phyloP scores from a whole-genome alignment of 352 stramenopile species.

The Halophytophthora polymorphica region DNA sequence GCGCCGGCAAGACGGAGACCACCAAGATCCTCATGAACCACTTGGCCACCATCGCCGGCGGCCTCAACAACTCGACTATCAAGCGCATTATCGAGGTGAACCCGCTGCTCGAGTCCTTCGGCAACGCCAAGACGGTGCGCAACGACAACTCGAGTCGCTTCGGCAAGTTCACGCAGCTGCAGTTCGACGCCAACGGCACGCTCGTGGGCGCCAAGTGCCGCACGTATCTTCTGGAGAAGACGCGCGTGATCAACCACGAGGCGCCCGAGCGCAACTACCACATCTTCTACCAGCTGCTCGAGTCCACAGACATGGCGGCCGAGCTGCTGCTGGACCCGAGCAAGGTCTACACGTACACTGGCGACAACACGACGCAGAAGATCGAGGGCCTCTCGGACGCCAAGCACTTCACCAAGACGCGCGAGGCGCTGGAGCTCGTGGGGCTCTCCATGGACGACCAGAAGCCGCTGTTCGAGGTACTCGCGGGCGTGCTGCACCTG shows the following conservation, averaged over 20 bases:
- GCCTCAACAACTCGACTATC: slow-evolving; percentile 91
- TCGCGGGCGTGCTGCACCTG: slow-evolving; percentile 92
- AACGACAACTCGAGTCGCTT: slow-evolving; percentile 98
- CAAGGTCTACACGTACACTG: slow-evolving; percentile 65
- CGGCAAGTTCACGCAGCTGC: slow-evolving; percentile 96
- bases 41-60: slow-evolving; percentile 72
- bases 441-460: slow-evolving; percentile 85
- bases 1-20: slow-evolving; percentile 93
- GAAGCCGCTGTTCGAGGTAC: slow-evolving; percentile 89
- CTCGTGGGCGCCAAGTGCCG: slow-evolving; percentile 93
- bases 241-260: slow-evolving; percentile 93
- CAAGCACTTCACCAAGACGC: slow-evolving; percentile 83
- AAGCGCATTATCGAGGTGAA: slow-evolving; percentile 97
- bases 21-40: slow-evolving; percentile 93
- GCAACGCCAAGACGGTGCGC: slow-evolving; percentile 96
- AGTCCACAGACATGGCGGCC: slow-evolving; percentile 43
- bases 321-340: slow-evolving; percentile 46
- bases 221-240: slow-evolving; percentile 97
- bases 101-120: slow-evolving; percentile 98
- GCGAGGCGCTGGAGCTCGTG: slow-evolving; percentile 67
- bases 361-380: slow-evolving; percentile 56
- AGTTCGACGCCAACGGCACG: slow-evolving; percentile 83
- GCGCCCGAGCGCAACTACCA: slow-evolving; percentile 95
- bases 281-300: slow-evolving; percentile 94
- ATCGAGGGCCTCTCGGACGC: slow-evolving; percentile 76